Evolutionary conservation across 2,329 filamentous ascomycete genomes (phyloP), one percentile per base, ranked within the genome.

Genomic region (Penicillium sp.): DNA sequence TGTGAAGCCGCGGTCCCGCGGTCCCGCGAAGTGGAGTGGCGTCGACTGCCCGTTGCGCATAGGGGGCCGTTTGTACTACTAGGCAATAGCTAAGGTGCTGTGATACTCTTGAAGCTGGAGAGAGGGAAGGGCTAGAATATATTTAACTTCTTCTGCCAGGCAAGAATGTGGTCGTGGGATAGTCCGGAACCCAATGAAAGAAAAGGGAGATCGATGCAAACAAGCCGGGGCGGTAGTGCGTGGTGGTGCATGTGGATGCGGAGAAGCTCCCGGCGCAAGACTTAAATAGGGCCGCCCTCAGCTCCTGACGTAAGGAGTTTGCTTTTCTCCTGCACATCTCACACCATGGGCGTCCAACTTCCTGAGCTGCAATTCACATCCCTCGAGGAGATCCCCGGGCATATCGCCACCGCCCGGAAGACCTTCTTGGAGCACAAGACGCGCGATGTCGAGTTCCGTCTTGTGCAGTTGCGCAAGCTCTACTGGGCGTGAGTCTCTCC

Each of bases 381-480:
- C 2, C 68, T 90, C 40, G 85, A 89, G 49, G 77, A 81, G 34
- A 91, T 96, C 69, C 74, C 84, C 12, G 70, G 71, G 53, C 81
- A 82, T 34, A 82, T 86, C 67, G 78, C 82, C 50, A 81, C 76
- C 6, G 75, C 88, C 36, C 86, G 86, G 66, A 75, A 79, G 45
- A 85, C 87, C n/a, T 97, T 90, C 75, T 80, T 82, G 62, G 82
- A 89, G 15, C 86, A 91, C 71, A 89, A 87, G 75, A 97, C 92
- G 36, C 91, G 91, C 68, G 82, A 90, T 48, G 69, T 97, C 54
- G 83, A 90, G 65, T 97, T 88, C 77, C 86, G 94, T 58, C 79
- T 92, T 57, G 80, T 84, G 48, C 94, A 97, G 80, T 84, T 99
- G 55, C 88, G 92, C 63, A 93, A 91, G 81, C 86, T 97, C 50